Conservation (phyloP, 805 yeast species). For the Candida ipomoeae region DNA sequence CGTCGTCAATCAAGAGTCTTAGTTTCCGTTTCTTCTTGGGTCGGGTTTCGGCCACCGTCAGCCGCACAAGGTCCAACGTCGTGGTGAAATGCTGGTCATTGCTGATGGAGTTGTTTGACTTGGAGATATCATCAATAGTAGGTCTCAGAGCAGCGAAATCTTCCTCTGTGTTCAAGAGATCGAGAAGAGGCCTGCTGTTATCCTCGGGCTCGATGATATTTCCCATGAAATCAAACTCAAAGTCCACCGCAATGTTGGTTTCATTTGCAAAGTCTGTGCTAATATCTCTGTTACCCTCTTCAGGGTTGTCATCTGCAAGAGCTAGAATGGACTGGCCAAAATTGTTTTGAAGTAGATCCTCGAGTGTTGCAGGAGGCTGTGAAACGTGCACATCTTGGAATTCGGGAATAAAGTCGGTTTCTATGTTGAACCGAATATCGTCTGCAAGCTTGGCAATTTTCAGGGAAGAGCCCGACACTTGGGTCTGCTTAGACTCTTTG, state of each 20-base stretch:
- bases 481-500: neutral
- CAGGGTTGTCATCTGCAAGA: neutral
- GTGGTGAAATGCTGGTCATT: conserved; percentile 8
- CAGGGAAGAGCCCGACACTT: neutral
- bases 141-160: conserved; percentile 8
- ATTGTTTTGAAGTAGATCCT: neutral
- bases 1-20: conserved; percentile 4
- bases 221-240: conserved; percentile 23
- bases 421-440: conserved; percentile 27
- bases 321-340: neutral
- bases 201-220: conserved; percentile 12
- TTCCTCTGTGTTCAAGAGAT: conserved; percentile 13
- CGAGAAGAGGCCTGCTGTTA: conserved; percentile 2
- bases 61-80: conserved; percentile 5
- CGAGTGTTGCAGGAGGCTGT: neutral
- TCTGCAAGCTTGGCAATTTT: conserved; percentile 15
- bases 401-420: conserved; percentile 19
- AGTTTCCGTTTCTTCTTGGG: conserved; percentile 4
- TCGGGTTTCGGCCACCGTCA: neutral
- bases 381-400: neutral
- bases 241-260: conserved; percentile 14
- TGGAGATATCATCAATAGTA: conserved; percentile 11
- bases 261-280: conserved; percentile 11
- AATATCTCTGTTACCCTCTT: neutral
- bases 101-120: conserved; percentile 5